These are phyloP conservation scores for Cryptococcus sp. DNA, from an alignment of 1,284 basidiomycete genomes.

Conservation along the genomic window DNA sequence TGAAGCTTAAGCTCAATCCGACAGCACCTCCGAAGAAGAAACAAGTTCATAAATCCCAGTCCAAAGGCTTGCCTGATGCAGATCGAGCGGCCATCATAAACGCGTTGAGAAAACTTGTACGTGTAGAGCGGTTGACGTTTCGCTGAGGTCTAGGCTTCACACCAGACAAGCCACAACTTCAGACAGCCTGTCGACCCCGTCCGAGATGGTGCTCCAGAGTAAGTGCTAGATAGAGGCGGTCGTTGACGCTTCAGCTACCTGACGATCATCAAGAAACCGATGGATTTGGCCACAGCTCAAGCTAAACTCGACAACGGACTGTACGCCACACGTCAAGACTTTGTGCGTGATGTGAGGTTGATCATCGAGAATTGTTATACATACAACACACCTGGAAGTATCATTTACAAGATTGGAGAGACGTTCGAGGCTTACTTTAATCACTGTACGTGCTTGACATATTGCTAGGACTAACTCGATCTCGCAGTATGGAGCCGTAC, in stretches of 20 bases:
- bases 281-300: slow-evolving; percentile 87
- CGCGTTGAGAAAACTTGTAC: slow-evolving; percentile 70
- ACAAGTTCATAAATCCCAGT: slow-evolving; percentile 64
- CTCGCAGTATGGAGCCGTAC: slow-evolving; percentile 32
- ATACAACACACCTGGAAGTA: slow-evolving; percentile 70
- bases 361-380: slow-evolving; percentile 83
- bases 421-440: slow-evolving; percentile 78
- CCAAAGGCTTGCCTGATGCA: slow-evolving; percentile 70
- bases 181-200: slow-evolving; percentile 85
- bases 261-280: slow-evolving; percentile 82
- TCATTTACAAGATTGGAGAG: slow-evolving; percentile 70
- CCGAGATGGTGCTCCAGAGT: slow-evolving; percentile 78
- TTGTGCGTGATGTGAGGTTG: slow-evolving; percentile 80
- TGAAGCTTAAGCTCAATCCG: slow-evolving; percentile 42
- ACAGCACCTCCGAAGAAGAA: slow-evolving; percentile 47
- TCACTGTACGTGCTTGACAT: slow-evolving; percentile 58
- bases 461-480: slow-evolving; percentile 3
- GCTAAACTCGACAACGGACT: slow-evolving; percentile 78
- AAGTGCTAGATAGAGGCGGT: slow-evolving; percentile 25
- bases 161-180: slow-evolving; percentile 52
- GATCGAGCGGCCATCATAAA: slow-evolving; percentile 77
- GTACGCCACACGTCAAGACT: slow-evolving; percentile 77
- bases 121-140: slow-evolving; percentile 4
- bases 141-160: slow-evolving; percentile 11
- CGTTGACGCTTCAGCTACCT: slow-evolving; percentile 62